Conservation (phyloP, 164 flowering plant genomes). For the Vitis cinerea region DNA sequence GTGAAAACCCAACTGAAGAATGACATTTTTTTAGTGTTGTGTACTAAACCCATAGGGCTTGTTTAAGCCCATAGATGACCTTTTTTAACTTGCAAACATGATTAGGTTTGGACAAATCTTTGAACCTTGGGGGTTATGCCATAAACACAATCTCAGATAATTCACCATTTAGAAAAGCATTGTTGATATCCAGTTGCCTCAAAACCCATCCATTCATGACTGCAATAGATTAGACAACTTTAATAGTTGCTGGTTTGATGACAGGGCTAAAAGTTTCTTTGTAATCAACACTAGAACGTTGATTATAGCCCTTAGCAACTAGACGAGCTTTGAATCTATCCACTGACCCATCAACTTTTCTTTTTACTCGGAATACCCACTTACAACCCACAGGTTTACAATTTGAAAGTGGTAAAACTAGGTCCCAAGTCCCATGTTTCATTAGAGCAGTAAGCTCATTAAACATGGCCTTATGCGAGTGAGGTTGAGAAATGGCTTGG, state of each 20-base stretch:
- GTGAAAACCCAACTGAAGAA: too few relatives aligned
- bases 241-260: neutral
- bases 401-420: neutral
- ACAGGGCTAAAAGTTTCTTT: constrained; percentile 11
- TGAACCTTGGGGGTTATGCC: neutral
- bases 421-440: too few relatives aligned
- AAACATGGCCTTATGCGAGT: neutral
- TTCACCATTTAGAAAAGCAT: constrained; percentile 1
- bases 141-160: neutral
- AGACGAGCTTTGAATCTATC: neutral
- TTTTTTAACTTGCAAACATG: neutral
- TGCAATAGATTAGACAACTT: constrained; percentile 1
- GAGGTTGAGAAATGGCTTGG: neutral
- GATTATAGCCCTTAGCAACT: neutral
- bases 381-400: constrained; percentile 8
- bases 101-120: neutral
- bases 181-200: neutral
- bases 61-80: neutral
- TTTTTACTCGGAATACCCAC: constrained; percentile 10
- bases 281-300: neutral
- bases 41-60: neutral
- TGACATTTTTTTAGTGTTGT: too few relatives aligned
- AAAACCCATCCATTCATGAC: neutral
- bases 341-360: constrained; percentile 6
- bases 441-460: neutral